Conservation (phyloP, 345 rosid species). For the Camelina neglecta region DNA sequence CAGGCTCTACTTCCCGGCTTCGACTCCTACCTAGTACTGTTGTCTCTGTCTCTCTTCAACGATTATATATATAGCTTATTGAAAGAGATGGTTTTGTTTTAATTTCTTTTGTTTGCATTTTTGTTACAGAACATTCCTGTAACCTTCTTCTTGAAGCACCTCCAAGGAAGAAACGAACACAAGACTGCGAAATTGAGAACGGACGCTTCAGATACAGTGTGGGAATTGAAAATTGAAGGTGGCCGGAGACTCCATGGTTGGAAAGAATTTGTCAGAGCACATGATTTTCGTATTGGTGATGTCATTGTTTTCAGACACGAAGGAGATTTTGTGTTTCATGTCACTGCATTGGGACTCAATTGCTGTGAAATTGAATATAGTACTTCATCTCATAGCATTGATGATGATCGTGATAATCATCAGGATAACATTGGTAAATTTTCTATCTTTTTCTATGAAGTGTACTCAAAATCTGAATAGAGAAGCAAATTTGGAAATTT, state of each 20-base stretch:
- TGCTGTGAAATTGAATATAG: constrained; percentile 33
- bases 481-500: not conserved
- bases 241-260: constrained; percentile 35
- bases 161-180: constrained; percentile 5
- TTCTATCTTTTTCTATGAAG: not conserved
- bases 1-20: constrained; percentile 36
- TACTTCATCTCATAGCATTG: constrained; percentile 4
- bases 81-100: constrained; percentile 16
- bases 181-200: constrained; percentile 22
- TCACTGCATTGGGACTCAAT: constrained; percentile 22
- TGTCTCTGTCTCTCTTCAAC: constrained; percentile 1
- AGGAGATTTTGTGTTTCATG: constrained; percentile 37
- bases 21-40: constrained; percentile 14
- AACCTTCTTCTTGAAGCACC: constrained; percentile 9
- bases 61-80: not conserved
- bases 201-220: constrained; percentile 10
- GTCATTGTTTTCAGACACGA: constrained; percentile 35
- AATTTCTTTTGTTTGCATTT: not conserved
- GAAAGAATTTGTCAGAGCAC: constrained; percentile 31
- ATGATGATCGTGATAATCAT: constrained; percentile 1
- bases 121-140: constrained; percentile 38
- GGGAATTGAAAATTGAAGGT: constrained; percentile 15
- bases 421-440: constrained; percentile 13
- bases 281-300: constrained; percentile 37
- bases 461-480: not conserved